Evolutionary conservation across 2,329 filamentous ascomycete genomes (phyloP), one percentile per base, ranked within the genome.

Genomic region (Cladophialophora psammophila): DNA sequence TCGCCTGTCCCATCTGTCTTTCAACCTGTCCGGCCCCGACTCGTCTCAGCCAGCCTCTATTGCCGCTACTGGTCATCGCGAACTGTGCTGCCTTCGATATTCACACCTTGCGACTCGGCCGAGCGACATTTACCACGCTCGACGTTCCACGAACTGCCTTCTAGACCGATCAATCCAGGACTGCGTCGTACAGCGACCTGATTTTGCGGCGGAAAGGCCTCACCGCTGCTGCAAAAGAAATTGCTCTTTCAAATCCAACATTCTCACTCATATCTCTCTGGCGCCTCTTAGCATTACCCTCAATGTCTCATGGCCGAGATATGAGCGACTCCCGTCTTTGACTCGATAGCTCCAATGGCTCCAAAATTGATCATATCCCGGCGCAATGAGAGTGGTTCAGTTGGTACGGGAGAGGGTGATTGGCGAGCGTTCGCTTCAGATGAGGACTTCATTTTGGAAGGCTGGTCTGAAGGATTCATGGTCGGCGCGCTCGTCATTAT

Each of bases 401-500:
- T 64, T 18, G 62, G 62, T 10, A 50, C 53, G 34, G 67, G 45
- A 35, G 50, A 65, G 12, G 70, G 72, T 36, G 65, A 68, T 55
- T 73, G 72, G 72, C 67, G 72, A 9, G 65, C 53, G 13, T 52
- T 67, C 61, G 72, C 72, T 2, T 68, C 66, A 5, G 61, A 69
- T 32, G 71, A 73, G 66, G 72, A 72, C 59, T 67, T 73, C 26
- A 65, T 77, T n/a, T 68, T 80, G 13, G 79, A 80, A 68, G 76
- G 77, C 60, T 80, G 78, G 79, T 78, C 77, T 1, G 76, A 80
- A 54, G 79, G 79, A 40, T 79, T 77, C 63, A 78, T 82, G 78
- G 72, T 82, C 34, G 80, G 80, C 4, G 75, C 78, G 2, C 67
- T 82, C 48, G 75, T 82, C 53, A 79, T 82, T 55, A 81, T 82